A percentile compares a stretch with the other conserved stretches of the same genome.
Conservation (phyloP, 768 basidiomycete genomes). For the Kwoniella dendrophila region DNA sequence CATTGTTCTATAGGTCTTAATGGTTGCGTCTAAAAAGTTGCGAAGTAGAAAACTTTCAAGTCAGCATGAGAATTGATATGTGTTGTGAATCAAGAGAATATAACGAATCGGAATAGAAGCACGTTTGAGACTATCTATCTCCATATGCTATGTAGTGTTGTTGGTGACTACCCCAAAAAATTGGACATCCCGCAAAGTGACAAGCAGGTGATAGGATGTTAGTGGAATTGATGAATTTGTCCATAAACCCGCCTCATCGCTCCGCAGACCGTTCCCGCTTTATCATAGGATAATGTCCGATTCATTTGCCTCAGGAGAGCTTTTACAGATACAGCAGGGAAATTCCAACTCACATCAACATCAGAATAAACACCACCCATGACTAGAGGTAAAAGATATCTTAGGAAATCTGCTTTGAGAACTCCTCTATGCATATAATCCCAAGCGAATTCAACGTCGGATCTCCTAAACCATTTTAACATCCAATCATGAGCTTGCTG, state of each 20-base stretch:
- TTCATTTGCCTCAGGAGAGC: not conserved
- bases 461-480: constrained; percentile 18
- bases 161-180: too few relatives aligned
- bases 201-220: too few relatives aligned
- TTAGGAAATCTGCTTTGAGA: constrained; percentile 47
- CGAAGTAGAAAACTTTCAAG: not conserved
- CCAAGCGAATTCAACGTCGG: constrained; percentile 44
- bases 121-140: too few relatives aligned
- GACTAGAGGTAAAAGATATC: constrained; percentile 45
- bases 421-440: constrained; percentile 45
- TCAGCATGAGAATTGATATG: not conserved
- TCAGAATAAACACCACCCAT: constrained; percentile 51
- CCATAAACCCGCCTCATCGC: too few relatives aligned
- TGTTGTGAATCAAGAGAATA: not conserved
- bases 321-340: not conserved
- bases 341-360: constrained; percentile 48
- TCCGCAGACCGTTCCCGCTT: not conserved
- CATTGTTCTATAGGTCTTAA: constrained; percentile 44
- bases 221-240: too few relatives aligned
- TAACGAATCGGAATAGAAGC: not conserved
- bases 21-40: constrained; percentile 38
- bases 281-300: not conserved
- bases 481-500: constrained; percentile 36
- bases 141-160: too few relatives aligned
- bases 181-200: too few relatives aligned